Percentiles rank a stretch among this genome's conserved stretches.
phyloP scores from a whole-genome alignment of 2,329 filamentous ascomycete genomes.

The Pseudopithomyces maydicus region DNA sequence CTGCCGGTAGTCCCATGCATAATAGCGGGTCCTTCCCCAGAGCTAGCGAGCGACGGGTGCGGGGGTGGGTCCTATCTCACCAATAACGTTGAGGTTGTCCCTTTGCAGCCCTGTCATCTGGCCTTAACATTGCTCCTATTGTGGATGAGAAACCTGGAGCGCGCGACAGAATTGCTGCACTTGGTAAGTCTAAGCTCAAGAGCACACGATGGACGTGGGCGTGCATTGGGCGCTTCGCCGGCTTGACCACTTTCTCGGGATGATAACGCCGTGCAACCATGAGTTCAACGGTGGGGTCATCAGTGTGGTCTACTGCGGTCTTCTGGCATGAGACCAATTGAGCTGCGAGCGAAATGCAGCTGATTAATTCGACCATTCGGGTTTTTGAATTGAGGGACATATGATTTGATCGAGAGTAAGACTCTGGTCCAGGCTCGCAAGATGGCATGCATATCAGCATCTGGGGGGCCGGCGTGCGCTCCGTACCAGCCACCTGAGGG shows the following conservation, averaged over 20 bases:
- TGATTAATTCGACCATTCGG: not conserved
- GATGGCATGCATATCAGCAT: too few species aligned
- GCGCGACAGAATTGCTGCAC: too few species aligned
- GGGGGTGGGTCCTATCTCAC: constrained; percentile 13
- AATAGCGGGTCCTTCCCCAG: constrained; percentile 21
- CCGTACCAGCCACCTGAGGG: too few species aligned
- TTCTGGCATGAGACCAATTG: not conserved
- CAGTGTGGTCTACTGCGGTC: not conserved
- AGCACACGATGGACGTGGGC: not conserved
- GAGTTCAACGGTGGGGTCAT: not conserved
- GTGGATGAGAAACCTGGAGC: not conserved
- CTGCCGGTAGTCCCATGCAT: constrained; percentile 25
- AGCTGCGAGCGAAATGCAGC: not conserved
- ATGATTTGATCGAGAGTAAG: too few species aligned
- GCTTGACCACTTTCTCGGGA: constrained; percentile 15
- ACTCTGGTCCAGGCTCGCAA: too few species aligned
- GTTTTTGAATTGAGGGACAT: too few species aligned
- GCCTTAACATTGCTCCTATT: not conserved
- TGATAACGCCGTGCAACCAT: constrained; percentile 24
- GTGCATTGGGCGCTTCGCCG: constrained; percentile 1
- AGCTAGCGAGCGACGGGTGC: constrained; percentile 27
- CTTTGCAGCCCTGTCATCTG: not conserved
- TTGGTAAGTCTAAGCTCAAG: not conserved
- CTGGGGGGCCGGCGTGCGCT: too few species aligned
- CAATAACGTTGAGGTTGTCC: not conserved